Evolutionary conservation across 768 basidiomycete genomes (phyloP), one percentile per base, ranked within the genome.

Genomic region (Arthromyces matolae): DNA sequence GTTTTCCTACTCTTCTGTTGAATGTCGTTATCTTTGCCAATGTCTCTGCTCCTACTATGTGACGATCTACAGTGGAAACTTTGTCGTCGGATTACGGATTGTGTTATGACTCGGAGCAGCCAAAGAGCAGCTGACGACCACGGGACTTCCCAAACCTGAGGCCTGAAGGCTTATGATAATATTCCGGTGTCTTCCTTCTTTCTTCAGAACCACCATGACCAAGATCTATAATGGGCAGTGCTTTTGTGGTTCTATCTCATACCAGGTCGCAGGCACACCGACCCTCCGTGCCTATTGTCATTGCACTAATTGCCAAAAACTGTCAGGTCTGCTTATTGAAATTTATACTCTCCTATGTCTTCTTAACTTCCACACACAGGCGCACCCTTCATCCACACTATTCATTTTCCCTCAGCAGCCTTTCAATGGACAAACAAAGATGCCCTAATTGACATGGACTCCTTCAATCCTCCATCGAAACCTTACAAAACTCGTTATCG

Each of bases 251-350:
- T 53, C 66, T 3, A 65, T 77, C 4, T 61, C 76, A 0, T 86
- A 79, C 51, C 50, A 67, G 38, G 68, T 81, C 2, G 61, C 60
- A 9, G 78, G 77, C 1, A 62, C 59, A 27, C 81, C 84, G 0
- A 53, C 77, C 3, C 64, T 79, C 27, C 78, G 77, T 52, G 83
- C 79, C 5, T 86, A 79, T 56, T 86, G 83, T 52, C 86, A 87
- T 57, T 88, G 86, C 58, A 80, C 80, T 3, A 61, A 75, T n/a
- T 88, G 86, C 56, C 85, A 86, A 61, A 68, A 76, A 32, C 59
- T 84, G 42, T 78, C 66, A 53, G 79, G 83, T 77, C 58, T 48
- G 69, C 27, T 22, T 23, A 5, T 42, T 38, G 32, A 40, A 35
- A 31, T 28, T 36, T 25, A 37, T n/a, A 37, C 42, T 32, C 20